phyloP scores from a whole-genome alignment of 2,329 filamentous ascomycete species.

The Orbilia brochopaga region DNA sequence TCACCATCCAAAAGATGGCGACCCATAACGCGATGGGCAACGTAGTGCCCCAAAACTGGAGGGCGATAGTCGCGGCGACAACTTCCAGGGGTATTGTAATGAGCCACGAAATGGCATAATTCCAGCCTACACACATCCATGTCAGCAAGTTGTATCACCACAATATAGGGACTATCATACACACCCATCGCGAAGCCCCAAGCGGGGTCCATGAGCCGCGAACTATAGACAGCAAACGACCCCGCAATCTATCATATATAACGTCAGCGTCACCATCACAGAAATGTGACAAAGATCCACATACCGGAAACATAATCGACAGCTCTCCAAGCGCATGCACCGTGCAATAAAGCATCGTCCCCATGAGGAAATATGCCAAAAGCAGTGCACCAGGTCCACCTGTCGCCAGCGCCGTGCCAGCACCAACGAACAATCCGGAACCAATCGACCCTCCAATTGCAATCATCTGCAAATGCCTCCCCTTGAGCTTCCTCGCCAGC shows the following conservation, averaged over 20 bases:
- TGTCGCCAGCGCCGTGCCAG: conserved; percentile 71
- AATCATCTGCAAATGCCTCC: conserved; percentile 94
- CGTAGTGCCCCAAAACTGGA: conserved; percentile 75
- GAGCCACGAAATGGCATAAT: conserved; percentile 87
- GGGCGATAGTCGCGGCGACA: conserved; percentile 82
- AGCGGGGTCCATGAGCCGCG: conserved; percentile 87
- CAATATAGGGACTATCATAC: background rate
- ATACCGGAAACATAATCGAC: conserved; percentile 83
- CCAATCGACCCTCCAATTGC: conserved; percentile 92
- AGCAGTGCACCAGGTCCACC: conserved; percentile 80
- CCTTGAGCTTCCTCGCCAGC: conserved; percentile 77
- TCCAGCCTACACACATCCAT: conserved; percentile 27
- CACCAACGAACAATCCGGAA: conserved; percentile 85
- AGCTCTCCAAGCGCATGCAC: conserved; percentile 91
- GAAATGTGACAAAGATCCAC: background rate
- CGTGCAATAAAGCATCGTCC: conserved; percentile 87
- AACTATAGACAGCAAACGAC: conserved; percentile 90
- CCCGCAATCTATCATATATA: conserved; percentile 64
- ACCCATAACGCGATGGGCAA: conserved; percentile 78
- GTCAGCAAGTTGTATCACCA: too few relatives aligned
- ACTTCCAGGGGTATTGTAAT: conserved; percentile 83
- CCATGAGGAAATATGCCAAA: conserved; percentile 78
- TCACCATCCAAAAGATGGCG: conserved; percentile 76
- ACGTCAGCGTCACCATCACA: background rate
- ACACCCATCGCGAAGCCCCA: conserved; percentile 91